Evolutionary conservation across 2,329 filamentous ascomycete genomes (phyloP).

Genomic region (Colletotrichum sp.): DNA sequence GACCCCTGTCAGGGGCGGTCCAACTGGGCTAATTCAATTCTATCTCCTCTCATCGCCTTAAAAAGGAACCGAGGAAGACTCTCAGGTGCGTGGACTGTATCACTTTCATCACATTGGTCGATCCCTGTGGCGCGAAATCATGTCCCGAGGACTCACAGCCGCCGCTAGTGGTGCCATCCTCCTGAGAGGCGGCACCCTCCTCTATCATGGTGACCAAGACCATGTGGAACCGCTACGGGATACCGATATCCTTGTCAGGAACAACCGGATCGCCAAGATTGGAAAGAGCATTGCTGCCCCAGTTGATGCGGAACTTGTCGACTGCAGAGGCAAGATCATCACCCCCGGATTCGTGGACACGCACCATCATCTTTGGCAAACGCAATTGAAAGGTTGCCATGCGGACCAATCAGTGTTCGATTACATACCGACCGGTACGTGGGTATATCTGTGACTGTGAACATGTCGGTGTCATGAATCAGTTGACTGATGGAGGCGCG

Average conservation of each 20-base stretch:
- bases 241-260: background rate
- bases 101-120: background rate
- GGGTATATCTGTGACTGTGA: background rate
- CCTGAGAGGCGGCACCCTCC: background rate
- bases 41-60: background rate
- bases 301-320: background rate
- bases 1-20: background rate
- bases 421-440: background rate
- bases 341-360: background rate
- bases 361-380: background rate
- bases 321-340: background rate
- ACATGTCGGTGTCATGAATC: background rate
- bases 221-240: background rate
- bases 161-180: background rate
- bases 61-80: background rate
- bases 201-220: background rate
- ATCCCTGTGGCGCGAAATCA: background rate
- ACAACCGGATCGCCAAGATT: background rate
- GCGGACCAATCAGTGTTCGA: background rate
- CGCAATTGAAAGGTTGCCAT: background rate
- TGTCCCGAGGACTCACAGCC: background rate
- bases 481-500: background rate
- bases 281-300: background rate
- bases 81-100: background rate
- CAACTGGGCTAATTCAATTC: background rate